Base-by-base conservation (phyloP, 164 flowering plant species). In the Liquidambar formosana region DNA sequence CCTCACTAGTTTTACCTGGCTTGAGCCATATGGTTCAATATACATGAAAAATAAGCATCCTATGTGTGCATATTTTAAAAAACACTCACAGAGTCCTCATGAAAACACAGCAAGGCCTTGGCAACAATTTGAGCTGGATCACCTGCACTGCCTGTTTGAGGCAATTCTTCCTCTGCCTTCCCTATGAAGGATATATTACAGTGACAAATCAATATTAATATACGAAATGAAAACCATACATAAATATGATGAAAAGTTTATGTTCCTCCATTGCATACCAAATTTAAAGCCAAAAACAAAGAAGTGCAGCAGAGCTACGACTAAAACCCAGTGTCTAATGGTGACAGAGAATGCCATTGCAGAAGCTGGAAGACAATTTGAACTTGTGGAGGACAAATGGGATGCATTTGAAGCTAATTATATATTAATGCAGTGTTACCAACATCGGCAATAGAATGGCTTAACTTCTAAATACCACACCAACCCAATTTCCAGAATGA, bases 71-170 rank as follows among this genome's bases (percentile, higher is more conserved):
- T 33, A 22, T 10, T 62, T 33, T 43, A 43, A 45, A 9, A 61
- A 23, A 48, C 10, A 69, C 91, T 76, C 78, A 94, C 98, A 75
- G 64, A n/a, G 43, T 83, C 86, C 28, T 88, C 77, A 54, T 79
- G 74, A 77, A 94, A 86, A 68, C 98, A 94, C 13, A 73, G 49
- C 76, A 90, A 72, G 49, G 96, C 97, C 65, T 80, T 84, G 53
- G 82, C 75, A 33, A 86, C 82, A 23, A 90, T 48, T 45, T 78
- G 77, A 53, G 81, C 56, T n/a, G 90, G 81, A 45, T 73, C 70
- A 18, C 15, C 66, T 12, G 65, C 73, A 45, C 66, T 49, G 15
- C 77, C 84, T 18, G 64, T 38, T 46, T 66, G 41, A 44, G 80
- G 71, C 45, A 58, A 54, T 51, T 75, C 64, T 6, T 64, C 76